Percentiles rank a stretch among this genome's conserved stretches.
phyloP scores from a whole-genome alignment of 2,329 filamentous ascomycete species.

The Fusarium virguliforme region DNA sequence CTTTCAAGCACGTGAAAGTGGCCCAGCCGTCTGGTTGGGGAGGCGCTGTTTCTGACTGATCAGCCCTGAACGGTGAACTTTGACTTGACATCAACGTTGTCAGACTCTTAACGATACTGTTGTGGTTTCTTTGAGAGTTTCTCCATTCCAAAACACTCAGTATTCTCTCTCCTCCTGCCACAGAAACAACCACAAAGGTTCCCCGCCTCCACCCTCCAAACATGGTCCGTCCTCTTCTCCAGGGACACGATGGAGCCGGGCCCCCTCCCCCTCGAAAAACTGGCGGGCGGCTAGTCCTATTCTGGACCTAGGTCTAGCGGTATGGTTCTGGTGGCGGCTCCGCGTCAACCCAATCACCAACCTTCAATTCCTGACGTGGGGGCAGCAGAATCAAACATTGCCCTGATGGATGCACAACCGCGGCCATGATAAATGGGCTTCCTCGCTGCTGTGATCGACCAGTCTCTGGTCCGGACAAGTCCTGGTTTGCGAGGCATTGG shows the following conservation, averaged over 20 bases:
- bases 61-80: not conserved
- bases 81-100: not conserved
- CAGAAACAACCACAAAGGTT: not conserved
- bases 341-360: conserved; percentile 44
- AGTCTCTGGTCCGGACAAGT: not conserved
- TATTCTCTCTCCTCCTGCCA: not conserved
- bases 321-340: conserved; percentile 41
- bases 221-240: conserved; percentile 23
- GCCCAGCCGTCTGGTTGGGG: conserved; percentile 47
- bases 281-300: conserved; percentile 41
- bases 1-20: conserved; percentile 49
- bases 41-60: conserved; percentile 16
- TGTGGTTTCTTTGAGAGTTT: not conserved
- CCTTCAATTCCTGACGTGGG: conserved; percentile 43
- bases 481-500: not conserved
- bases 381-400: conserved; percentile 43
- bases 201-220: conserved; percentile 5
- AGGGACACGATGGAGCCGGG: conserved; percentile 30
- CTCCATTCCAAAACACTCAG: not conserved
- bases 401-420: conserved; percentile 33
- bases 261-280: conserved; percentile 30
- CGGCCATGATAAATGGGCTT: conserved; percentile 26
- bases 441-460: conserved; percentile 1
- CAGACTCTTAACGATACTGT: not conserved
- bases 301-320: conserved; percentile 41